phyloP scores from a whole-genome alignment of 2,329 filamentous ascomycete species.

The Dactylonectria estremocensis region DNA sequence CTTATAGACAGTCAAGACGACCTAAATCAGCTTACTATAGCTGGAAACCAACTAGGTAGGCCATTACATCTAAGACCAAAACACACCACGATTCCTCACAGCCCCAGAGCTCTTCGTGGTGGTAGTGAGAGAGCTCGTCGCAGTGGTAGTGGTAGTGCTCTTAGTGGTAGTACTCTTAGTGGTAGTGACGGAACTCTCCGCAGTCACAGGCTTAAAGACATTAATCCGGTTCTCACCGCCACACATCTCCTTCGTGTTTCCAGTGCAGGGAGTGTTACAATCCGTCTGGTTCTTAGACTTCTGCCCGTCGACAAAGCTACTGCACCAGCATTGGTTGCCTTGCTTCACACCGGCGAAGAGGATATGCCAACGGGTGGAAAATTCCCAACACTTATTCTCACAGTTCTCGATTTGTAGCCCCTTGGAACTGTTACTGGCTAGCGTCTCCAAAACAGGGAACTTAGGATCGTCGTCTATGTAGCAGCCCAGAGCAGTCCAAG shows the following conservation, averaged over 20 bases:
- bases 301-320: slow-evolving; percentile 32
- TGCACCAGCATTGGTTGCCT: slow-evolving; percentile 41
- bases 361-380: slow-evolving; percentile 15
- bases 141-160: no score
- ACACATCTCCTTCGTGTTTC: slow-evolving; percentile 33
- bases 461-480: slow-evolving; percentile 18
- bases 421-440: neutral
- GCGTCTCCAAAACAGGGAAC: slow-evolving; percentile 17
- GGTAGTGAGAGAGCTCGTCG: no score
- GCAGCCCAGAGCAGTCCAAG: slow-evolving; percentile 27
- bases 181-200: neutral
- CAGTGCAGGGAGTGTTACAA: slow-evolving; percentile 35
- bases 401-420: slow-evolving; percentile 3
- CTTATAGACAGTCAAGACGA: neutral
- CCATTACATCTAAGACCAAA: neutral
- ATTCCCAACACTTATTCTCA: slow-evolving; percentile 21
- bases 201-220: slow-evolving; percentile 32
- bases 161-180: neutral
- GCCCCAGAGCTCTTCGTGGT: neutral
- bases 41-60: neutral
- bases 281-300: slow-evolving; percentile 23
- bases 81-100: neutral
- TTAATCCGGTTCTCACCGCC: slow-evolving; percentile 35
- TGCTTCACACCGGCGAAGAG: slow-evolving; percentile 34
- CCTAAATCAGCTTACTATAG: neutral